Conservation (phyloP, 306 rosid species). For the Mucuna pruriens region DNA sequence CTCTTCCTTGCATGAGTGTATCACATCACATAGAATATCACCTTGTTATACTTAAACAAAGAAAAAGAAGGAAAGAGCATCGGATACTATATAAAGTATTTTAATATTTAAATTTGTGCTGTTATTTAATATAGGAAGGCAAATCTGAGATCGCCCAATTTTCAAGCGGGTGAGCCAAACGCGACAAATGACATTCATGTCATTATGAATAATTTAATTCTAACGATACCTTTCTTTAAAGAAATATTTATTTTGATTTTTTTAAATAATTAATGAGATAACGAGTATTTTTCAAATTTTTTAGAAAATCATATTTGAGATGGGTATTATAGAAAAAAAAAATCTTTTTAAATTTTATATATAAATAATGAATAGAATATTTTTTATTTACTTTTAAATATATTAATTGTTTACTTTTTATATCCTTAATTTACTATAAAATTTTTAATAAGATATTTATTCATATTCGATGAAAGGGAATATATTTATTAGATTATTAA, state of each 20-base stretch:
- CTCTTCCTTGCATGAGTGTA: not conserved
- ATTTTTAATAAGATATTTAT: too few relatives aligned
- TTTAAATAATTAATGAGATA: not conserved
- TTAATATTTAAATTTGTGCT: not conserved
- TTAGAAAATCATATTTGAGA: too few relatives aligned
- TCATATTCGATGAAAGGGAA: too few relatives aligned
- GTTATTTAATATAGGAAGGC: not conserved
- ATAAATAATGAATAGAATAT: too few relatives aligned
- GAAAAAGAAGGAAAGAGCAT: conserved; percentile 14
- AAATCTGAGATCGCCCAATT: conserved; percentile 48
- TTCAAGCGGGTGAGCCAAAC: conserved; percentile 32
- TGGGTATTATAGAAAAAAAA: too few relatives aligned
- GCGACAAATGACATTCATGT: conserved; percentile 31
- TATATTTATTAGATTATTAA: too few relatives aligned
- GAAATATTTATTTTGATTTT: not conserved
- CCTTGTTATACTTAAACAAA: not conserved
- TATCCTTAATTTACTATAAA: too few relatives aligned
- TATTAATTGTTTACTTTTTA: too few relatives aligned
- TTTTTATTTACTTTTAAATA: too few relatives aligned
- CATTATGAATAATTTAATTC: conserved; percentile 11
- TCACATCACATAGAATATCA: not conserved
- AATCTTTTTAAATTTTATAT: too few relatives aligned
- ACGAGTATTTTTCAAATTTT: too few relatives aligned
- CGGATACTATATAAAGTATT: conserved; percentile 34
- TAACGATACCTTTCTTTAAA: not conserved